Conservation (phyloP, 257 asterid genomes). For the Knoxia roxburghii region DNA sequence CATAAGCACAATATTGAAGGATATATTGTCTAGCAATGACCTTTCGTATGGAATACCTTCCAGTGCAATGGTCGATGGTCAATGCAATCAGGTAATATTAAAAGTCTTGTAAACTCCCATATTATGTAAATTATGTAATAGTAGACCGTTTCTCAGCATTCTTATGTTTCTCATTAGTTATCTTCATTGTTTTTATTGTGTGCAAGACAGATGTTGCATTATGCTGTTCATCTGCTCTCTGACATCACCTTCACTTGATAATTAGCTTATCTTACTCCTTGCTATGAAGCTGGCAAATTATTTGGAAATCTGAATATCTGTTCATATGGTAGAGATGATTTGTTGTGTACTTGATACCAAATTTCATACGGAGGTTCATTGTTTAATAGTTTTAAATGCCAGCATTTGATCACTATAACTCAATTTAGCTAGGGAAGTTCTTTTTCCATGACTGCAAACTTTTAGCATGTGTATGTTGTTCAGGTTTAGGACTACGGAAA, state of each 20-base stretch:
- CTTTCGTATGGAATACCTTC: conserved; percentile 60
- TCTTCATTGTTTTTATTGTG: not conserved
- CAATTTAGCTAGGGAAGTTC: too few species aligned
- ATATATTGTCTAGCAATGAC: conserved; percentile 53
- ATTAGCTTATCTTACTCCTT: not conserved
- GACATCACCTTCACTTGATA: not conserved
- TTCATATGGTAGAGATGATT: too few species aligned
- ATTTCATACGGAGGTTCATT: too few species aligned
- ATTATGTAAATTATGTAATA: not conserved
- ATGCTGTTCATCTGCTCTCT: not conserved
- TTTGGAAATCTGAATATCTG: not conserved
- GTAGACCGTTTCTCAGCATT: not conserved
- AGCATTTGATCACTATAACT: too few species aligned
- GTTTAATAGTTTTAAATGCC: too few species aligned
- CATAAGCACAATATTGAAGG: conserved; percentile 59
- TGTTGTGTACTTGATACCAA: too few species aligned
- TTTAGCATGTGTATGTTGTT: too few species aligned
- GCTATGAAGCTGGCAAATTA: not conserved
- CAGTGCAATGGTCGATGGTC: conserved; percentile 53
- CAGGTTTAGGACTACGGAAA: too few species aligned
- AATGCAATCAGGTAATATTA: conserved; percentile 52
- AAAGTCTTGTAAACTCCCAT: not conserved
- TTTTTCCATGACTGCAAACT: too few species aligned
- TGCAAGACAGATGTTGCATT: not conserved
- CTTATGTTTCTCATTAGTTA: not conserved